Evolutionary conservation across 441 rosid species (phyloP).

Genomic region (Brassica hybrid): DNA sequence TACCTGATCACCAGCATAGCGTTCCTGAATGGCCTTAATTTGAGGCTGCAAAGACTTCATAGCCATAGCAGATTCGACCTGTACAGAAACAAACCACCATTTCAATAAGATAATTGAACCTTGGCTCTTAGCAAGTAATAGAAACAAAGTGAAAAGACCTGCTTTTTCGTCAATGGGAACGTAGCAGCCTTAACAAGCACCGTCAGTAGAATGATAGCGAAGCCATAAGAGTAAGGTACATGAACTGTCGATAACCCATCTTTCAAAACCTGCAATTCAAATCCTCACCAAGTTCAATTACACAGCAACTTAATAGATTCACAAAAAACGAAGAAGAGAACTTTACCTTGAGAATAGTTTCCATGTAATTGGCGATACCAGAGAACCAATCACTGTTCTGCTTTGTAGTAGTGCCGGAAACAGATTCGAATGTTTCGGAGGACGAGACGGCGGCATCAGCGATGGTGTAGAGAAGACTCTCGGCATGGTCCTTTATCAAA

Average conservation of each 20-base stretch:
- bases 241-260: slow-evolving; percentile 76
- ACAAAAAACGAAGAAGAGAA: neutral
- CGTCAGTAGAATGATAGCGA: slow-evolving; percentile 88
- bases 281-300: slow-evolving; percentile 10
- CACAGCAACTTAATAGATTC: neutral
- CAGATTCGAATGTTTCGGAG: slow-evolving; percentile 55
- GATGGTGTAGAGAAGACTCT: slow-evolving; percentile 64
- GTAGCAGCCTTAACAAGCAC: slow-evolving; percentile 92
- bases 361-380: slow-evolving; percentile 79
- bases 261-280: slow-evolving; percentile 67
- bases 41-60: slow-evolving; percentile 94
- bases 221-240: slow-evolving; percentile 86
- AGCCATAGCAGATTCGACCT: slow-evolving; percentile 97
- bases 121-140: neutral
- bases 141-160: slow-evolving; percentile 53
- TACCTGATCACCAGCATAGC: slow-evolving; percentile 93
- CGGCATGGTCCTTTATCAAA: slow-evolving; percentile 55
- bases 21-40: slow-evolving; percentile 83
- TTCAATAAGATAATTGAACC: neutral
- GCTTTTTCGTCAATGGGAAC: slow-evolving; percentile 90
- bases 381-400: slow-evolving; percentile 87
- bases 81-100: slow-evolving; percentile 28
- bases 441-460: slow-evolving; percentile 89
- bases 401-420: slow-evolving; percentile 42
- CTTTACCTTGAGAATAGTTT: slow-evolving; percentile 72